Evolutionary conservation across 1,139 yeast species (phyloP).

Genomic region (Yamadazyma aaseri): DNA sequence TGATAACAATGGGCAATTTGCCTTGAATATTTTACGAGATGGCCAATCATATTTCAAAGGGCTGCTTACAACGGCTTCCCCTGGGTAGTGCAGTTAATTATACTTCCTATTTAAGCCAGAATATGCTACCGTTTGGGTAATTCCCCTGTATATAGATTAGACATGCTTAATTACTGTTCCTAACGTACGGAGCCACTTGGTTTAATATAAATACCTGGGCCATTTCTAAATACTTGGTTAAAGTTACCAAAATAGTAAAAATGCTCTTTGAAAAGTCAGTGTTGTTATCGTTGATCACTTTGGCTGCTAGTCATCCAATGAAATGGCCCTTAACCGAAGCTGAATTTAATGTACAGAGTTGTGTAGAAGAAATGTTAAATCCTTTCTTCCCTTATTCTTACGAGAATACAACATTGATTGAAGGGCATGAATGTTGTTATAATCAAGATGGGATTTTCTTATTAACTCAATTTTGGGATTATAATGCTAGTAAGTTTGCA

Average conservation of each 20-base stretch:
- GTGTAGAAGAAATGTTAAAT: slow-evolving; percentile 8
- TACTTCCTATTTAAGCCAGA: background rate
- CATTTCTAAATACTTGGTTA: too few relatives aligned
- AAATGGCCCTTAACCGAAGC: slow-evolving; percentile 4
- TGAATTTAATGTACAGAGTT: slow-evolving; percentile 6
- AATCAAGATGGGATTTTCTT: slow-evolving; percentile 35
- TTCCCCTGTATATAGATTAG: background rate
- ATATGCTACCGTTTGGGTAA: background rate
- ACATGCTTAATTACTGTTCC: too few relatives aligned
- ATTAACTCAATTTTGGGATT: slow-evolving; percentile 45
- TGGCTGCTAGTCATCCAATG: slow-evolving; percentile 2
- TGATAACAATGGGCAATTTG: background rate
- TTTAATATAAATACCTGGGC: too few relatives aligned
- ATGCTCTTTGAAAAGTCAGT: background rate
- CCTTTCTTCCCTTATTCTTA: slow-evolving; percentile 23
- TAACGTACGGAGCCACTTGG: too few relatives aligned
- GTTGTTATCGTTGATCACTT: slow-evolving; percentile 5
- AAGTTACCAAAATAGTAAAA: too few relatives aligned
- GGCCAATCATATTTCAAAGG: slow-evolving; percentile 2
- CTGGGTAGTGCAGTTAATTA: background rate
- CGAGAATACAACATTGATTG: slow-evolving; percentile 23
- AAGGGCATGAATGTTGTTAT: slow-evolving; percentile 30
- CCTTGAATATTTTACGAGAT: background rate
- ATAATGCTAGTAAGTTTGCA: slow-evolving; percentile 23
- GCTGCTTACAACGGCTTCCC: background rate